A percentile compares a stretch with the other conserved stretches of the same genome.
These are phyloP conservation scores for Haplographium delicatum DNA, from an alignment of 495 filamentous ascomycete species.

Conservation along the genomic window DNA sequence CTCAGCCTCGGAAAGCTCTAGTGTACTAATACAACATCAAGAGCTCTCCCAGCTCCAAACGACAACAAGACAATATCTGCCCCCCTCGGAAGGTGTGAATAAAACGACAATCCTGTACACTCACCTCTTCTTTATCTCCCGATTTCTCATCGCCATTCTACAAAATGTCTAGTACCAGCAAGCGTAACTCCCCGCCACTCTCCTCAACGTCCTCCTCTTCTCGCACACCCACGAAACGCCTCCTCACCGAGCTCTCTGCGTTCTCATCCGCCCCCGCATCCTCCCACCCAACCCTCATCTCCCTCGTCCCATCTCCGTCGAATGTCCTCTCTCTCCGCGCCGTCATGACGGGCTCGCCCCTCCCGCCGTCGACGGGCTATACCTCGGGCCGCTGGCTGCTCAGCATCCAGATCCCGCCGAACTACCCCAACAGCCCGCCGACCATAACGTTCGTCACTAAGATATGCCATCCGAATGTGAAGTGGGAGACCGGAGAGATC, in stretches of 20 bases:
- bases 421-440: slow-evolving; percentile 76
- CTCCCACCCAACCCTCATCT: slow-evolving; percentile 39
- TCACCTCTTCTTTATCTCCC: too few relatives aligned
- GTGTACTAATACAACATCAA: too few relatives aligned
- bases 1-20: too few relatives aligned
- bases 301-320: slow-evolving; percentile 65
- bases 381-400: slow-evolving; percentile 87
- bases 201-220: slow-evolving; percentile 17
- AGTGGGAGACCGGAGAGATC: slow-evolving; percentile 80
- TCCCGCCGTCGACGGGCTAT: slow-evolving; percentile 53
- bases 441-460: slow-evolving; percentile 71
- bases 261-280: slow-evolving; percentile 48
- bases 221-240: slow-evolving; percentile 45
- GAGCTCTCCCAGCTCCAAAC: too few relatives aligned
- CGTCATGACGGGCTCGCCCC: slow-evolving; percentile 63
- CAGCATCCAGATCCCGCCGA: slow-evolving; percentile 64
- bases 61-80: too few relatives aligned
- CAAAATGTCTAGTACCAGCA: slow-evolving; percentile 5
- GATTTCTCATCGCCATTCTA: too few relatives aligned
- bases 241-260: slow-evolving; percentile 60
- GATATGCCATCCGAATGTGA: slow-evolving; percentile 83
- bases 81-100: too few relatives aligned
- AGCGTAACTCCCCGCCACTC: not conserved
- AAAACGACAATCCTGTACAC: too few relatives aligned
- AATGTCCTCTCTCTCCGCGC: slow-evolving; percentile 74